Percentiles rank a stretch among this genome's conserved stretches.
phyloP scores from a whole-genome alignment of 176 grass and related monocot species.

The Rhynchospora breviuscula region DNA sequence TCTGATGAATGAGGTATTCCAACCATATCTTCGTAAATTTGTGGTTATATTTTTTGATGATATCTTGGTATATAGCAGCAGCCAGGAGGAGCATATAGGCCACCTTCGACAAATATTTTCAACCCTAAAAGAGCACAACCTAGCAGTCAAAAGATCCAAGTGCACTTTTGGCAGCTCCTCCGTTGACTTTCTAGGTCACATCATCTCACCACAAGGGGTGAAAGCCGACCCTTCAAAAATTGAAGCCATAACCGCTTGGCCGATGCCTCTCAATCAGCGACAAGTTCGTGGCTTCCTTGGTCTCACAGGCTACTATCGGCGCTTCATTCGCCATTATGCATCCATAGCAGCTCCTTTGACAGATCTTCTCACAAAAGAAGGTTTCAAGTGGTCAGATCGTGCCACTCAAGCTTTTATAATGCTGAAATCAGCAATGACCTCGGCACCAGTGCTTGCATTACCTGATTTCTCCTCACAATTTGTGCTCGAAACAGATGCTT shows the following conservation, averaged over 20 bases:
- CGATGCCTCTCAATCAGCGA: not conserved
- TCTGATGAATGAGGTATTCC: not conserved
- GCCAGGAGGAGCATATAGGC: not conserved
- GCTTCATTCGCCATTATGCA: constrained; percentile 3
- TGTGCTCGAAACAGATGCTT: not conserved
- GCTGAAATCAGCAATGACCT: not conserved
- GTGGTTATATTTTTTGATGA: constrained; percentile 18
- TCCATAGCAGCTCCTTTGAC: not conserved
- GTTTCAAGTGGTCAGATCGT: not conserved
- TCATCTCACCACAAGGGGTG: not conserved
- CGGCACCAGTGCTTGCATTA: not conserved
- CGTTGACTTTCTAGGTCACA: not conserved
- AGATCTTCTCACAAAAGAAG: constrained; percentile 10
- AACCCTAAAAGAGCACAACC: not conserved
- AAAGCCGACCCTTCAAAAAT: not conserved
- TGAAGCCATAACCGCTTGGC: not conserved
- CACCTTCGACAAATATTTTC: not conserved
- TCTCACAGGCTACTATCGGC: not conserved
- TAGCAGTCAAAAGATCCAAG: constrained; percentile 2
- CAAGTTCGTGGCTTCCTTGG: not conserved
- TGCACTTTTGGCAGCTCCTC: not conserved
- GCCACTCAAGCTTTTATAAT: not conserved
- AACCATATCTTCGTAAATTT: not conserved
- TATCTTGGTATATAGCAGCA: constrained; percentile 4
- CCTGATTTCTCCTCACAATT: not conserved